These are phyloP conservation scores for Ustilago bromivora DNA, from an alignment of 1,284 basidiomycete species.

Conservation along the genomic window DNA sequence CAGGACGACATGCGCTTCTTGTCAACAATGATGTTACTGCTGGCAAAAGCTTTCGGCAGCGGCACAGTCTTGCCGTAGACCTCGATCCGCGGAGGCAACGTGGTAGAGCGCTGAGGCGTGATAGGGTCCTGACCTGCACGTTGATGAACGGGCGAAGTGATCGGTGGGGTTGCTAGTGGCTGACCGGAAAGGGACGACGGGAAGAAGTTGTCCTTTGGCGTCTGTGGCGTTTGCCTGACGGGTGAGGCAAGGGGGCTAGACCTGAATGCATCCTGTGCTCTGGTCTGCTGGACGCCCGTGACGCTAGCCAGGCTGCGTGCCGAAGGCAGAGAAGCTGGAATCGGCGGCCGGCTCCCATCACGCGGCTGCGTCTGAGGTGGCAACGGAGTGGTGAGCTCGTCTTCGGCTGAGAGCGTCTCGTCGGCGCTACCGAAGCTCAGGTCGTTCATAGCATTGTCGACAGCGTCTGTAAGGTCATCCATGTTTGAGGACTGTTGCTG, in stretches of 20 bases:
- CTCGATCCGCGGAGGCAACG: conserved; percentile 34
- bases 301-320: conserved; percentile 30
- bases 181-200: conserved; percentile 12
- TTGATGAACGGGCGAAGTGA: conserved; percentile 24
- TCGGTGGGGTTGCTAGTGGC: conserved; percentile 21
- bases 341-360: conserved; percentile 7
- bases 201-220: conserved; percentile 11
- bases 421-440: conserved; percentile 54
- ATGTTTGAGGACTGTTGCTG: conserved; percentile 30
- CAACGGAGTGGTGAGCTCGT: conserved; percentile 34
- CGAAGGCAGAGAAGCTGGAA: conserved; percentile 30
- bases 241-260: conserved; percentile 26
- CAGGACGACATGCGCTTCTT: conserved; percentile 52
- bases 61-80: conserved; percentile 59
- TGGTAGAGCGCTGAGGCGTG: conserved; percentile 3
- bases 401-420: conserved; percentile 36
- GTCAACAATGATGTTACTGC: conserved; percentile 47
- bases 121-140: conserved; percentile 12
- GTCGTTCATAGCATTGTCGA: conserved; percentile 58
- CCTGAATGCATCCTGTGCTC: conserved; percentile 5
- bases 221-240: conserved; percentile 10
- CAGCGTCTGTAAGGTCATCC: conserved; percentile 57
- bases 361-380: conserved; percentile 19
- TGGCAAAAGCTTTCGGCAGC: conserved; percentile 51
- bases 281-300: conserved; percentile 12